Base-by-base conservation (phyloP, 345 rosid species). In the Melastoma malabathricum region DNA sequence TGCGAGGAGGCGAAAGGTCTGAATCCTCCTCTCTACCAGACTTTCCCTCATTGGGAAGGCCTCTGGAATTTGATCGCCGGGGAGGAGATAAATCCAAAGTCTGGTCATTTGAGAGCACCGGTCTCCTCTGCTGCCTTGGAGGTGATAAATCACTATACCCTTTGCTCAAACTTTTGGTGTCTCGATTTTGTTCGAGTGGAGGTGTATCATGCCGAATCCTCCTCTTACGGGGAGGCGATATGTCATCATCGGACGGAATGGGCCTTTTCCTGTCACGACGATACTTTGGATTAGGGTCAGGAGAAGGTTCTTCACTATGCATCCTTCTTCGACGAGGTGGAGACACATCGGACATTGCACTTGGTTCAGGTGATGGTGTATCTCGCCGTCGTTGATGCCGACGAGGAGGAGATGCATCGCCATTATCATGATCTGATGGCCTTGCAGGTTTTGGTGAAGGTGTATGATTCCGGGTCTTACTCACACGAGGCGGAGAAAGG, bases 401-500 rank as follows among this genome's bases (percentile, higher is more conserved):
- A 41, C 69, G 65, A 51, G 75, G 76, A 22, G 86, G 79, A 15
- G 84, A 79, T 61, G 82, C 61, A 72, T 77, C 79, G 47, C 60
- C 46, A 65, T 66, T 68, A 47, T 56, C 70, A 55, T 59, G 63
- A 54, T 41, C 74, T 13, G 51, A 54, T 31, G 31, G 44, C 53
- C 60, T 63, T 41, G 43, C 73, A 48, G 53, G 76, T 59, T 77
- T 80, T 16, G 77, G 83, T 23, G 89, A 75, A 59, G 79, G 82
- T 0, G 79, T 75, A 67, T 84, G 84, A 47, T 80, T 72, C 27
- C 72, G 71, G 47, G 71, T 44, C 61, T 79, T 72, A 16, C 34
- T 68, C 52, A 68, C 71, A 50, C 61, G 74, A 13, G 86, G 89
- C 13, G 98, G 88, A 25, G 89, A 87, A 47, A 68, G 65, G 67